phyloP scores from a whole-genome alignment of 2,329 filamentous ascomycete genomes.

The Fusarium agapanthi region DNA sequence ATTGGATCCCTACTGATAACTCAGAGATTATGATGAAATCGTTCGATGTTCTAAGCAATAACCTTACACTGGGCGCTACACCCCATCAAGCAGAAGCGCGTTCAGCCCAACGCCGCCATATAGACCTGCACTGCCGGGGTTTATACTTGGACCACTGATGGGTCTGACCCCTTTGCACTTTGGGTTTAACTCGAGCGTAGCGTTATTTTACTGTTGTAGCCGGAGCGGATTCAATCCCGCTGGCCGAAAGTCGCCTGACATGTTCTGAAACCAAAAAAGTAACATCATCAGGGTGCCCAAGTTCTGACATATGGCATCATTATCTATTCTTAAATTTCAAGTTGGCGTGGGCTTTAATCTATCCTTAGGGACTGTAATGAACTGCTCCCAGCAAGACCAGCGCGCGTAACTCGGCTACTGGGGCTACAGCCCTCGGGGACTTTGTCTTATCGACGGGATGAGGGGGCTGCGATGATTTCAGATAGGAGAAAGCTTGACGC shows the following conservation, averaged over 20 bases:
- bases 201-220: neutral
- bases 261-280: neutral
- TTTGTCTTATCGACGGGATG: neutral
- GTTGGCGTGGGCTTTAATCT: neutral
- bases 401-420: neutral
- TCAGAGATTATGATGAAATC: neutral
- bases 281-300: neutral
- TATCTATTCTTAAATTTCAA: neutral
- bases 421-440: neutral
- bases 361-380: neutral
- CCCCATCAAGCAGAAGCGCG: neutral
- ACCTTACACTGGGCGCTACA: neutral
- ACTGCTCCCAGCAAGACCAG: neutral
- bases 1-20: neutral
- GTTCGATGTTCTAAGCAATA: neutral
- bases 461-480: neutral
- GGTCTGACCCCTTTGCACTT: neutral
- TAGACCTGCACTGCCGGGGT: neutral
- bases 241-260: neutral
- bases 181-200: neutral
- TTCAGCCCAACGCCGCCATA: neutral
- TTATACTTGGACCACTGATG: neutral
- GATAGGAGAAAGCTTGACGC: too few species aligned
- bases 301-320: accelerated
- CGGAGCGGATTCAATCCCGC: neutral